Base-by-base conservation (phyloP, 305 asterid genomes). In the Fraxinus sp. region DNA sequence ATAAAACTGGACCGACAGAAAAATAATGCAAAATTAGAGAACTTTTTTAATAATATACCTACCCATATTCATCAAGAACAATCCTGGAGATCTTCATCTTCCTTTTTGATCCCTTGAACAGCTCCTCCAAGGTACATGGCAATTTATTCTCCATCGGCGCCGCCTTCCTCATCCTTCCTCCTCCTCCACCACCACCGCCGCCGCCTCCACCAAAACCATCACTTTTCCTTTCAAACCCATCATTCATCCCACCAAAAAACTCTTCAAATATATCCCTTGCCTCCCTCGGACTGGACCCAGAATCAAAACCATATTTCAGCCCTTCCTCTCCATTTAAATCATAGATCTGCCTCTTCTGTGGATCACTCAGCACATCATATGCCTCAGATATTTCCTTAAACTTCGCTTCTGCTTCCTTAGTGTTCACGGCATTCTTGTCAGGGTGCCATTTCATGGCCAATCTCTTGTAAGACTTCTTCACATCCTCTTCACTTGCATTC, bases 381-480 rank as follows among this genome's bases (percentile, higher is more conserved):
- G 99, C 99, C 88, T 94, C 98, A 7, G 96, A 92, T 18, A 96
- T 96, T 90, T 91, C 92, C 95, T 96, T 96, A 89, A 96, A 94
- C 78, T 93, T 96, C 3, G 96, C 98, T 93, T 96, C 99, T 0
- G 98, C 96, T 79, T 88, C 93, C 79, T 88, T 82, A 4, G 92
- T 90, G 90, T 93, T 92, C 68, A 88, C 91, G 20, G 88, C 89
- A 83, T 96, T 93, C 93, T 94, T 96, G 72, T 96, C 99, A 39
- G 99, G 99, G 83, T 96, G 99, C 97, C 96, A 94, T 70, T 92
- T 94, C 99, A 96, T 96, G 20, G 97, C 99, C 83, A 96, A 75
- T 64, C 90, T 88, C 91, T 90, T 91, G 91, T 93, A 94, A 2
- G 99, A 91, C 86, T 84, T 96, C 95, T 94, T 96, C 79, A 96